Percentiles rank a stretch among this genome's conserved stretches.
Evolutionary conservation across 2,329 filamentous ascomycete genomes (phyloP).

Genomic region (Botrytis medusae): DNA sequence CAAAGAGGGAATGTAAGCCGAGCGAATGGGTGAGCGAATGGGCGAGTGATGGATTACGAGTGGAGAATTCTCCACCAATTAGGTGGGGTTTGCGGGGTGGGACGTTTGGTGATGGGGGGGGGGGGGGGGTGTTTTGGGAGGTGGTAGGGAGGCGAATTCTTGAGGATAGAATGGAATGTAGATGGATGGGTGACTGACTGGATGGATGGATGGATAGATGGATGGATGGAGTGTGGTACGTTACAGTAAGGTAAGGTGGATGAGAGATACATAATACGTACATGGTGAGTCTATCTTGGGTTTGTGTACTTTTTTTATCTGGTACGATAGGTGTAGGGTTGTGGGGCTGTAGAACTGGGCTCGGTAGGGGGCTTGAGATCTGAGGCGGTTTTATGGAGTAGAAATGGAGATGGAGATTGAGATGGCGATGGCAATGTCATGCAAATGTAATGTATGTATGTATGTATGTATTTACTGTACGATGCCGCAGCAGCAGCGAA

Average conservation of each 20-base stretch:
- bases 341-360: no score
- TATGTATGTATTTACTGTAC: no score
- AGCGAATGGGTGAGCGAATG: no score
- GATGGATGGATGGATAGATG: neutral
- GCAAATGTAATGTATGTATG: no score
- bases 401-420: neutral
- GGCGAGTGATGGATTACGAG: neutral
- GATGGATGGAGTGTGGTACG: neutral
- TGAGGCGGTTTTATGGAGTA: neutral
- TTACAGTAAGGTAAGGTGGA: neutral
- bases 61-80: neutral
- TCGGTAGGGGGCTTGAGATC: no score
- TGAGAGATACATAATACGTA: neutral
- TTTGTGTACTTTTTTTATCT: neutral
- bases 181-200: no score
- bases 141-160: no score
- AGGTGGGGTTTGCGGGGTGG: conserved; percentile 1
- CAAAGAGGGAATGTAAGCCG: neutral
- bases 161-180: no score
- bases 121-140: neutral
- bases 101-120: no score
- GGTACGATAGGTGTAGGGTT: neutral
- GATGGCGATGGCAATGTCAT: no score
- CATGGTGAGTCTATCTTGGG: neutral
- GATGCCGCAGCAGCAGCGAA: no score